Conservation (phyloP, 352 stramenopile genomes). For the Pythium periplocum region DNA sequence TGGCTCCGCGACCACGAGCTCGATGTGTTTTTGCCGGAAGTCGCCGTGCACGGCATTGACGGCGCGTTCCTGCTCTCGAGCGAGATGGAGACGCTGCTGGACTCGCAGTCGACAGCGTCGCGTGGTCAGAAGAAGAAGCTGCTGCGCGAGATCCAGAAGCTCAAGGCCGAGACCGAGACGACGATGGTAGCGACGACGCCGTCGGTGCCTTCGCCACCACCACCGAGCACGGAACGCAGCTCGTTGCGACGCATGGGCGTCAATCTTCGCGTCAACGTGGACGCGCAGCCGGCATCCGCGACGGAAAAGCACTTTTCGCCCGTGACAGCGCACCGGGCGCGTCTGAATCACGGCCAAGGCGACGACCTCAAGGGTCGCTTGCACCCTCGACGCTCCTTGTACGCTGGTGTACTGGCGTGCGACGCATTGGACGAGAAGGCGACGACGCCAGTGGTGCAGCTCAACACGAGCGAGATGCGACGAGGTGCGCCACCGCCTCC, state of each 20-base stretch:
- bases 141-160: conserved; percentile 67
- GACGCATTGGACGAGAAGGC: conserved; percentile 13
- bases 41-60: conserved; percentile 33
- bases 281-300: conserved; percentile 15
- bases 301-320: conserved; percentile 30
- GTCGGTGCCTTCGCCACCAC: background rate
- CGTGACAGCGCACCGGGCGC: conserved; percentile 29
- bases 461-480: conserved; percentile 19
- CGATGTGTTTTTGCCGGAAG: conserved; percentile 46
- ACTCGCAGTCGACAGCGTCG: conserved; percentile 38
- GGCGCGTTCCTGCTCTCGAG: conserved; percentile 38
- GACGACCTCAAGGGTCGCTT: conserved; percentile 26
- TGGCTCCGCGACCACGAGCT: conserved; percentile 66
- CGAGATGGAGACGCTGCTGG: conserved; percentile 50
- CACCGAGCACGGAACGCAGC: conserved; percentile 10
- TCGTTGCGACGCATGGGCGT: conserved; percentile 36
- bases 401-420: conserved; percentile 4
- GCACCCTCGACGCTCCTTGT: conserved; percentile 7
- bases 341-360: conserved; percentile 28
- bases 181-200: background rate
- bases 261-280: conserved; percentile 56
- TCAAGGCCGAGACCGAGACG: conserved; percentile 25
- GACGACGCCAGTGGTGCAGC: conserved; percentile 17
- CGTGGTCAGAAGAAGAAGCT: conserved; percentile 77
- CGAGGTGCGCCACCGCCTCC: conserved; percentile 14